phyloP scores from a whole-genome alignment of 805 yeast species.

The Priceomyces castillae region DNA sequence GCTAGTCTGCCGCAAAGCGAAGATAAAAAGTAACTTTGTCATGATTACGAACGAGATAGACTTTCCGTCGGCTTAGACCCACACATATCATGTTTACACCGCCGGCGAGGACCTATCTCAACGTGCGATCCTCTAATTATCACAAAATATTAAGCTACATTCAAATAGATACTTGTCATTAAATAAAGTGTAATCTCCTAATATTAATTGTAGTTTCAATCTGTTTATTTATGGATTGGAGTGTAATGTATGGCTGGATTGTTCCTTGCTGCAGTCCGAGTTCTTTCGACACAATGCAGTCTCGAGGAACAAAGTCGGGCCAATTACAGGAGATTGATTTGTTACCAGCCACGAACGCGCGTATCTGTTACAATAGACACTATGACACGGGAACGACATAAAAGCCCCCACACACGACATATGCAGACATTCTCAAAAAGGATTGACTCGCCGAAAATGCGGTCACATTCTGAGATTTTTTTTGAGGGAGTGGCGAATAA shows the following conservation, averaged over 20 bases:
- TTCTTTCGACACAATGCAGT: neutral
- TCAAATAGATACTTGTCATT: constrained; percentile 2
- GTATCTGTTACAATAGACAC: neutral
- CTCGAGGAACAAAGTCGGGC: neutral
- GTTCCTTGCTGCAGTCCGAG: neutral
- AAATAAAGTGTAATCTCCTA: neutral
- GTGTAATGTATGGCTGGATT: neutral
- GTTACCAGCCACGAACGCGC: neutral
- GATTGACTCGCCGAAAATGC: neutral
- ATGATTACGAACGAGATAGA: constrained; percentile 9
- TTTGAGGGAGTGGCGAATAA: neutral
- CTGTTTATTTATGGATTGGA: too few species aligned
- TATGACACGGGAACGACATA: neutral
- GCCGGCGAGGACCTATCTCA: neutral
- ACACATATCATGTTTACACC: neutral
- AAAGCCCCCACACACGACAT: neutral
- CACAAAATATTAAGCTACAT: constrained; percentile 1
- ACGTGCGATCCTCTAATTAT: constrained; percentile 4
- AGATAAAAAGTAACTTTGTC: constrained; percentile 8
- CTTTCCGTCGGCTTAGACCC: constrained; percentile 1
- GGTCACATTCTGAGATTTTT: neutral
- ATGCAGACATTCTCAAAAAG: neutral
- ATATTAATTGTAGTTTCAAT: too few species aligned
- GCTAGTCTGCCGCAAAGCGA: neutral
- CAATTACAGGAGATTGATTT: neutral